Conservation (phyloP, 441 rosid genomes). For the Gossypium trilobum region DNA sequence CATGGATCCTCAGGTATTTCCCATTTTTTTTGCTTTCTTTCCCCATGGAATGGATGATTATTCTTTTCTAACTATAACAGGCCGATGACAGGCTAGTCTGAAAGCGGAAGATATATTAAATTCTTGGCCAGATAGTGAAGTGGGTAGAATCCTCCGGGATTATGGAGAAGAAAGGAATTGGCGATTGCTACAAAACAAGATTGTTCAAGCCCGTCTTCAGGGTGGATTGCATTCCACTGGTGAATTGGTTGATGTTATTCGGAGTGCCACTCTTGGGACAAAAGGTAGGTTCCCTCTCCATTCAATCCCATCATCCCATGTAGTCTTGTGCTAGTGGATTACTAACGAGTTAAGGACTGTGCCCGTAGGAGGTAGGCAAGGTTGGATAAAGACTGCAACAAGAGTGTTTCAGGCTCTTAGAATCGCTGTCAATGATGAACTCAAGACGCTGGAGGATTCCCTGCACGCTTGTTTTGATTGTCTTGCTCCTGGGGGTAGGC, state of each 20-base stretch:
- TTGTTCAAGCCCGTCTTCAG: conserved; percentile 49
- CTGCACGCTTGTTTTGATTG: conserved; percentile 59
- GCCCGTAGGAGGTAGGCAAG: conserved; percentile 67
- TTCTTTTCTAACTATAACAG: neutral
- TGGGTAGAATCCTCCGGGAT: conserved; percentile 65
- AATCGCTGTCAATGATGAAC: conserved; percentile 90
- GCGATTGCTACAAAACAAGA: conserved; percentile 56
- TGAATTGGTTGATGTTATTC: conserved; percentile 63
- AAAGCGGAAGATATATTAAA: conserved; percentile 57
- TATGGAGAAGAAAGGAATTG: conserved; percentile 89
- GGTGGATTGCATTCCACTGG: conserved; percentile 86
- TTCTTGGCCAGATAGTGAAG: conserved; percentile 74
- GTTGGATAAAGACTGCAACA: conserved; percentile 96
- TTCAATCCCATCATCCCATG: neutral
- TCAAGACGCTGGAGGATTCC: conserved; percentile 59
- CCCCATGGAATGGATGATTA: neutral
- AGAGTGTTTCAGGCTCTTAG: conserved; percentile 86
- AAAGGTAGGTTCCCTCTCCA: conserved; percentile 35
- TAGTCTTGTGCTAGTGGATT: neutral
- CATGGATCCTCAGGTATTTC: conserved; percentile 77
- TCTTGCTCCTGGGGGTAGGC: conserved; percentile 81
- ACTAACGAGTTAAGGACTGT: neutral
- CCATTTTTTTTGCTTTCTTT: neutral
- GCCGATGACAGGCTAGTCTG: neutral
- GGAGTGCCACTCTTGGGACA: conserved; percentile 29